phyloP scores from a whole-genome alignment of 2,329 filamentous ascomycete species.

The Neopestalotiopsis clavispora region DNA sequence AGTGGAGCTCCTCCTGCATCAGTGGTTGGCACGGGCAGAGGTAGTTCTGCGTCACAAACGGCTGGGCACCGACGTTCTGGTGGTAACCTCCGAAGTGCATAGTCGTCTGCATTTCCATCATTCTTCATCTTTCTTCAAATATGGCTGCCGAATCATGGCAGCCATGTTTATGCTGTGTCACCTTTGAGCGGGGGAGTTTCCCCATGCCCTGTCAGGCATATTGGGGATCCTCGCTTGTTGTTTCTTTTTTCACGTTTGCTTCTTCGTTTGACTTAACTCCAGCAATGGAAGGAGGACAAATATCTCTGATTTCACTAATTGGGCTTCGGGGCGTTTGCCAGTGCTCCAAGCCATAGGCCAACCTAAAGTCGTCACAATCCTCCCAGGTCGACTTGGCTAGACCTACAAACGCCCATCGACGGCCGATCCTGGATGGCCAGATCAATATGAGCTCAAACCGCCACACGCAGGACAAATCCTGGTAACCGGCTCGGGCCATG shows the following conservation, averaged over 20 bases:
- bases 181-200: not conserved
- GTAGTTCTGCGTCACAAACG: constrained; percentile 28
- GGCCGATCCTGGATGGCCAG: not conserved
- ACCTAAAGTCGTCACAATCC: no score
- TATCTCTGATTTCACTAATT: not conserved
- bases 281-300: not conserved
- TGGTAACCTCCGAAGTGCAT: constrained; percentile 36
- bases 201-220: not conserved
- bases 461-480: not conserved
- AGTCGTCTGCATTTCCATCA: constrained; percentile 22
- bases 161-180: not conserved
- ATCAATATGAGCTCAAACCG: not conserved
- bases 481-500: not conserved
- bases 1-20: constrained; percentile 24
- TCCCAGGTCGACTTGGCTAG: no score
- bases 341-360: no score
- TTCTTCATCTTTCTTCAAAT: constrained; percentile 24
- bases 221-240: not conserved
- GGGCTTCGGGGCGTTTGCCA: not conserved
- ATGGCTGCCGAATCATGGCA: constrained; percentile 27
- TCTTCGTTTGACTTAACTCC: not conserved
- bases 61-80: constrained; percentile 36
- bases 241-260: constrained; percentile 4
- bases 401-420: no score
- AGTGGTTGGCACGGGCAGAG: constrained; percentile 22